Conservation (phyloP, 108 stramenopile genomes). For the Parietichytrium sp. region DNA sequence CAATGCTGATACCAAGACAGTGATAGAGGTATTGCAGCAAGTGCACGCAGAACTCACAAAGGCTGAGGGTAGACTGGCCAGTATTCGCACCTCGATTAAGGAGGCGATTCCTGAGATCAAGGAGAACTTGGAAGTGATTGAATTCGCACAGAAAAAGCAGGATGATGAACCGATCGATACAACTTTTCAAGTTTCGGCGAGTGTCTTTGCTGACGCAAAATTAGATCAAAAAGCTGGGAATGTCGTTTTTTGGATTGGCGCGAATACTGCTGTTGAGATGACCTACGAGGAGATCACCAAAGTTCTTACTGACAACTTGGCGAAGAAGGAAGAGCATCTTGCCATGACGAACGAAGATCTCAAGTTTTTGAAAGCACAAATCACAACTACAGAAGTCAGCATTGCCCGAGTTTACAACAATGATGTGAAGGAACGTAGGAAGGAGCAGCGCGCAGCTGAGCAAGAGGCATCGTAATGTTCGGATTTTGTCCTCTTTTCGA, state of each 20-base stretch:
- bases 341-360: background rate
- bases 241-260: conserved; percentile 29
- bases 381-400: conserved; percentile 27
- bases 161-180: conserved; percentile 13
- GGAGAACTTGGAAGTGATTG: conserved; percentile 6
- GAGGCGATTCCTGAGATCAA: conserved; percentile 25
- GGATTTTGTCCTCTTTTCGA: too few species aligned
- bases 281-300: conserved; percentile 20
- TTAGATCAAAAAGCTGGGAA: conserved; percentile 8
- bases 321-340: conserved; percentile 21
- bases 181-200: conserved; percentile 23
- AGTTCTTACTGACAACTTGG: background rate
- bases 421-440: conserved; percentile 32
- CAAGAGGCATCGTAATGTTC: too few species aligned
- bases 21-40: conserved; percentile 29
- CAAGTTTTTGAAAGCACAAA: background rate
- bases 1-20: background rate
- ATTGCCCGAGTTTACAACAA: conserved; percentile 36
- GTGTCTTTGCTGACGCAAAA: conserved; percentile 34
- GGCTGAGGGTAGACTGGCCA: background rate
- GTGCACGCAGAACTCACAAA: conserved; percentile 6
- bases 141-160: conserved; percentile 13
- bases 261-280: conserved; percentile 16
- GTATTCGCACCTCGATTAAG: background rate
- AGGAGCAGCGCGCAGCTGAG: too few species aligned